Conservation (phyloP, 257 asterid species). For the Scutellaria minor region DNA sequence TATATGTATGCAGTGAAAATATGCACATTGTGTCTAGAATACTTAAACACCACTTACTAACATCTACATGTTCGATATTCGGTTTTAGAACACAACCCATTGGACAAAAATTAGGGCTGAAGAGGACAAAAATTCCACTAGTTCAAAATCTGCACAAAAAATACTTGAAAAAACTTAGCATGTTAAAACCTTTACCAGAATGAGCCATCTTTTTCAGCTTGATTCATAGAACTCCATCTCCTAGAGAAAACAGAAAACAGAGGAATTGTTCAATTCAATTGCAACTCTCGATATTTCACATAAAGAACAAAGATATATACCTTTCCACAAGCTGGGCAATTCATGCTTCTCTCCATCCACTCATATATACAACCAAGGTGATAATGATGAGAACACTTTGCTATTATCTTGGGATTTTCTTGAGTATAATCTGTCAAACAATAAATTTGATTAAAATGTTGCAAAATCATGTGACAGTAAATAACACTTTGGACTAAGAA, state of each 20-base stretch:
- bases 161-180: not conserved
- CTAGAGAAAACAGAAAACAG: conserved; percentile 28
- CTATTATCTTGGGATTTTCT: conserved; percentile 62
- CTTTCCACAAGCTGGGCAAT: conserved; percentile 66
- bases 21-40: not conserved
- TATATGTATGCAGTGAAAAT: not conserved
- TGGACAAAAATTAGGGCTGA: not conserved
- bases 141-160: not conserved
- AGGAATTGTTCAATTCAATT: not conserved
- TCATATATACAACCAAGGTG: conserved; percentile 76
- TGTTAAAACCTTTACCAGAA: conserved; percentile 7
- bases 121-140: not conserved
- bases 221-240: conserved; percentile 54
- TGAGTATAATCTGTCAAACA: conserved; percentile 49
- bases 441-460: not conserved
- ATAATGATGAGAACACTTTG: conserved; percentile 66
- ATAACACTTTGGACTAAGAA: not conserved
- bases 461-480: not conserved
- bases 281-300: not conserved
- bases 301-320: conserved; percentile 7
- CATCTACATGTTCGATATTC: not conserved
- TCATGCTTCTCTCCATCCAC: conserved; percentile 70
- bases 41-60: no score
- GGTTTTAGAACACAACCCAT: not conserved
- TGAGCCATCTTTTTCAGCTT: conserved; percentile 23